Evolutionary conservation across 2,329 filamentous ascomycete species (phyloP).

Genomic region (Didymella segeticola): DNA sequence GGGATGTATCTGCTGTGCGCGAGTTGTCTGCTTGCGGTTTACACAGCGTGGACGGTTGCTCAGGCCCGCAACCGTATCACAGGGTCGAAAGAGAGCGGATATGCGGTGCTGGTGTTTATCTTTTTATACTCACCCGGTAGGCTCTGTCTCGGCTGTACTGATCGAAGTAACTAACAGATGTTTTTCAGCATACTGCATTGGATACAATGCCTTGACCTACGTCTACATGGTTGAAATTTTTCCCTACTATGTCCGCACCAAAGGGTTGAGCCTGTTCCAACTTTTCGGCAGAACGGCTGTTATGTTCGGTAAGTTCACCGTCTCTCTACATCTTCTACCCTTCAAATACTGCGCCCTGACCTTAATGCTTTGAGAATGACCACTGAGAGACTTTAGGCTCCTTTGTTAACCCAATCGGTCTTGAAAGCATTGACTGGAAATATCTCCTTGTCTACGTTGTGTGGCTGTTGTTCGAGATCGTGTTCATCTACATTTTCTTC

Average conservation of each 20-base stretch:
- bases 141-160: background rate
- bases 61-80: slow-evolving; percentile 60
- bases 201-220: slow-evolving; percentile 65
- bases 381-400: slow-evolving; percentile 47
- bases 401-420: slow-evolving; percentile 68
- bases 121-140: slow-evolving; percentile 55
- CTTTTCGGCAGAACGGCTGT: slow-evolving; percentile 67
- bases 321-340: background rate
- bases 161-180: background rate
- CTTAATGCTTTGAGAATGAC: too few species aligned
- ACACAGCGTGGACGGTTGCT: slow-evolving; percentile 49
- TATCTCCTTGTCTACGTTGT: slow-evolving; percentile 67
- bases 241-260: slow-evolving; percentile 58
- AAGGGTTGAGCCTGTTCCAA: slow-evolving; percentile 64
- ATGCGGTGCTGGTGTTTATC: slow-evolving; percentile 58
- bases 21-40: slow-evolving; percentile 41
- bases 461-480: slow-evolving; percentile 42
- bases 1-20: slow-evolving; percentile 61
- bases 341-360: too few species aligned
- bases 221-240: slow-evolving; percentile 61
- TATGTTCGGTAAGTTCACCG: slow-evolving; percentile 58
- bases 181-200: slow-evolving; percentile 58
- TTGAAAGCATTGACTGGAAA: slow-evolving; percentile 65
- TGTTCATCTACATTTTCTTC: slow-evolving; percentile 47
- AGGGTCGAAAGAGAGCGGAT: slow-evolving; percentile 39